Percentiles rank a stretch among this genome's conserved stretches.
Conservation (phyloP, 2,329 filamentous ascomycete genomes). For the Penicillium sp. region DNA sequence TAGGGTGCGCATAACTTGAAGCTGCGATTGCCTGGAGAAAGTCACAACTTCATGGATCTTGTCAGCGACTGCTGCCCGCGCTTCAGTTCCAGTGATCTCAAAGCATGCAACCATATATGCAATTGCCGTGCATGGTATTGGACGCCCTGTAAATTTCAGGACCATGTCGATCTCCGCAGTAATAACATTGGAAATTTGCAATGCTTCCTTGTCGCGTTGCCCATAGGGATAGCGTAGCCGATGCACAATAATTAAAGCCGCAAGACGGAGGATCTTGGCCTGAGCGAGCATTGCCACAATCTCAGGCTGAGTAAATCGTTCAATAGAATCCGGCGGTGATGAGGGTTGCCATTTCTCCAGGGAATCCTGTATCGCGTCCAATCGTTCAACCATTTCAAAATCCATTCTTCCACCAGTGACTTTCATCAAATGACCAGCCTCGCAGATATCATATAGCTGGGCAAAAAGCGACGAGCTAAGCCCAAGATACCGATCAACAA, state of each 20-base stretch:
- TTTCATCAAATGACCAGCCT: not conserved
- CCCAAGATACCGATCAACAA: conserved; percentile 14
- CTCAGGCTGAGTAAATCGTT: conserved; percentile 7
- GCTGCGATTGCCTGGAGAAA: conserved; percentile 10
- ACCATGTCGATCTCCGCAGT: conserved; percentile 9
- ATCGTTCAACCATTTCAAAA: not conserved
- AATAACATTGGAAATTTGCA: conserved; percentile 4
- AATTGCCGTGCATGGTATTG: conserved; percentile 10
- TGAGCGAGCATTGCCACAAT: conserved; percentile 8
- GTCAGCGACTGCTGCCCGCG: not conserved
- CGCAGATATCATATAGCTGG: conserved; percentile 12
- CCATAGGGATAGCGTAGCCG: conserved; percentile 9
- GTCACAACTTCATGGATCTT: conserved; percentile 1
- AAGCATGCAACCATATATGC: conserved; percentile 11
- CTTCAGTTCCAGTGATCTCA: conserved; percentile 1
- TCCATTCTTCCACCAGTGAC: not conserved
- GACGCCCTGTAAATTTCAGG: not conserved
- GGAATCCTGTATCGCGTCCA: not conserved
- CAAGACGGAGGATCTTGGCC: conserved; percentile 7
- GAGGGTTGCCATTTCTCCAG: conserved; percentile 7
- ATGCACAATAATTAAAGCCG: conserved; percentile 10
- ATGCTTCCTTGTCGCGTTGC: not conserved
- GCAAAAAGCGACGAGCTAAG: conserved; percentile 9
- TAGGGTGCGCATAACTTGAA: not conserved
- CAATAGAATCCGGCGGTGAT: conserved; percentile 2